Percentiles rank a stretch among this genome's conserved stretches.
Conservation (phyloP, 148 eudicot species). For the Oxyria digyna region DNA sequence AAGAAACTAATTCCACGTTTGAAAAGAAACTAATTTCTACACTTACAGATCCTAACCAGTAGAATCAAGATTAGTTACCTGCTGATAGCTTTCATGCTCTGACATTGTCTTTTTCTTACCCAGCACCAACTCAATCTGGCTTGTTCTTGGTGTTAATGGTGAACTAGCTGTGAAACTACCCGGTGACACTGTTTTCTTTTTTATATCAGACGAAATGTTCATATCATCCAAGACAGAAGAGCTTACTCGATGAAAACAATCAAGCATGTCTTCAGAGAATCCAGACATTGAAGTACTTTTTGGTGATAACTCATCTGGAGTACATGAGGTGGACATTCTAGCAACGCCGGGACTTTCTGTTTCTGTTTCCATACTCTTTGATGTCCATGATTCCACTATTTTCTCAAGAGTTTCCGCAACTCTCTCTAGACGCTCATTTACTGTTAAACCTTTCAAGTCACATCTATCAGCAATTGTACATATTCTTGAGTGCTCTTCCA, state of each 20-base stretch:
- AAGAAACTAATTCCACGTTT: neutral
- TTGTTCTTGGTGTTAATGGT: conserved; percentile 80
- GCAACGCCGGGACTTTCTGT: conserved; percentile 38
- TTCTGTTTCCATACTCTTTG: conserved; percentile 41
- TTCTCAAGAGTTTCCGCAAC: conserved; percentile 91
- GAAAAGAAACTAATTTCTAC: neutral
- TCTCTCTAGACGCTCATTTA: conserved; percentile 80
- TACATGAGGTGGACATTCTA: conserved; percentile 35
- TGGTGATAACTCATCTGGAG: conserved; percentile 41
- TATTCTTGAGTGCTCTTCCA: conserved; percentile 95
- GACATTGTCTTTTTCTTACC: conserved; percentile 56
- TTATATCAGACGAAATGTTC: conserved; percentile 25
- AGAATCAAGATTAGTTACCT: conserved; percentile 29
- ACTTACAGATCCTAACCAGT: neutral
- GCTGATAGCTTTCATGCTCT: conserved; percentile 77
- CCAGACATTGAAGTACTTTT: conserved; percentile 25
- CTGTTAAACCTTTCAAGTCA: conserved; percentile 76
- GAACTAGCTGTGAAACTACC: conserved; percentile 87
- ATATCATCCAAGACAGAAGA: conserved; percentile 32
- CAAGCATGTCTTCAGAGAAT: conserved; percentile 49
- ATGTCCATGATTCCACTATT: conserved; percentile 70
- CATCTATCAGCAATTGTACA: conserved; percentile 97
- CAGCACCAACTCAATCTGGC: conserved; percentile 71
- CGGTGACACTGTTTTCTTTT: conserved; percentile 44
- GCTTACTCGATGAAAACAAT: conserved; percentile 42